Conservation (phyloP, 495 filamentous ascomycete species). For the Talaromyces nanjingensis region DNA sequence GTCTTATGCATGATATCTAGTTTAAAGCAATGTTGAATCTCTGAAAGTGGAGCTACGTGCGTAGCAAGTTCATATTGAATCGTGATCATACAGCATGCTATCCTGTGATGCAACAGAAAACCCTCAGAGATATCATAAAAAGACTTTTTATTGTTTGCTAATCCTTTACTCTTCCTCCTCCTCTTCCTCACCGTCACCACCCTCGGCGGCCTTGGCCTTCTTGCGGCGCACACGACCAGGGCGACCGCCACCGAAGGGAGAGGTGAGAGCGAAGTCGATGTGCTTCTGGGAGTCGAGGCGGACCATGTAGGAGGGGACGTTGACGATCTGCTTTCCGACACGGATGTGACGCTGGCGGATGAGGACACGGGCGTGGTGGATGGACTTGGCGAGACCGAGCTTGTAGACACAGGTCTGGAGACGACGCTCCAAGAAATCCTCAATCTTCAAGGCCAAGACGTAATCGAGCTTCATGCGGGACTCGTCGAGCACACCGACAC, state of each 20-base stretch:
- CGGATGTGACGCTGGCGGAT: slow-evolving; percentile 99
- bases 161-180: slow-evolving; percentile 81
- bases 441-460: slow-evolving; percentile 94
- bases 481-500: slow-evolving; percentile 99
- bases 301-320: slow-evolving; percentile 97
- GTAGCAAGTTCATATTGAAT: slow-evolving; percentile 22
- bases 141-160: slow-evolving; percentile 30
- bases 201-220: slow-evolving; percentile 95
- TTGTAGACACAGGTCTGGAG: slow-evolving; percentile 99
- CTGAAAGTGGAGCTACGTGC: slow-evolving; percentile 10
- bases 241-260: slow-evolving; percentile 95
- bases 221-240: slow-evolving; percentile 95
- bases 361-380: slow-evolving; percentile 98
- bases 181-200: slow-evolving; percentile 76
- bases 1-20: background rate
- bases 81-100: slow-evolving; percentile 41
- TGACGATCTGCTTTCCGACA: slow-evolving; percentile 99
- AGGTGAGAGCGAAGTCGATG: slow-evolving; percentile 97
- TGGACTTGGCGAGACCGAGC: slow-evolving; percentile 98
- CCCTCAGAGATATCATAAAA: slow-evolving; percentile 10
- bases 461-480: slow-evolving; percentile 99
- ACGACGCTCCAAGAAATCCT: slow-evolving; percentile 99
- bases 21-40: slow-evolving; percentile 1
- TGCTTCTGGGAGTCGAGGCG: slow-evolving; percentile 99
- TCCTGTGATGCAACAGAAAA: slow-evolving; percentile 35